A percentile compares a stretch with the other conserved stretches of the same genome.
phyloP scores from a whole-genome alignment of 208 protist genomes.

The Trypanosoma theileri region DNA sequence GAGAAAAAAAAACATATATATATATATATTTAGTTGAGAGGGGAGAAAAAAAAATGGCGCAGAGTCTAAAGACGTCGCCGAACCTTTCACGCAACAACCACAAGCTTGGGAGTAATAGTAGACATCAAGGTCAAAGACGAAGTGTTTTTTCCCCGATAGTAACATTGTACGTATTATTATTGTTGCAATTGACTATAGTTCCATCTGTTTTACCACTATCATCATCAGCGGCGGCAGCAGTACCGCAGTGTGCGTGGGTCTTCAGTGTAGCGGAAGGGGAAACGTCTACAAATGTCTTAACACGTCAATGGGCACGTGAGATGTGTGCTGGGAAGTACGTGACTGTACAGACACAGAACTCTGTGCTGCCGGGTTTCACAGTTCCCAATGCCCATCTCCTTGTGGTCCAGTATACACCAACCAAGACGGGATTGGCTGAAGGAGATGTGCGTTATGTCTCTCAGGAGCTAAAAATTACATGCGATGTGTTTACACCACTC shows the following conservation, averaged over 20 bases:
- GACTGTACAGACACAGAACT: not conserved
- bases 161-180: no score
- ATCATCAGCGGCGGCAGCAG: not conserved
- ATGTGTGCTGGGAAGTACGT: slow-evolving; percentile 24
- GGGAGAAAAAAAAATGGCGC: no score
- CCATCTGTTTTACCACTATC: no score
- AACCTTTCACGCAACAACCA: no score
- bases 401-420: slow-evolving; percentile 37
- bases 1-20: no score
- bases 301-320: not conserved
- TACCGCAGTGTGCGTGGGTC: slow-evolving; percentile 35
- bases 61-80: no score
- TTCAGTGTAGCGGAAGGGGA: slow-evolving; percentile 39
- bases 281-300: slow-evolving; percentile 7
- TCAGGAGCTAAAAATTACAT: slow-evolving; percentile 42
- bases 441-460: slow-evolving; percentile 28
- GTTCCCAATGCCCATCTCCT: slow-evolving; percentile 18
- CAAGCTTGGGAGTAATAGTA: no score
- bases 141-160: no score
- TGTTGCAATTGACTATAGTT: no score
- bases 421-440: slow-evolving; percentile 32
- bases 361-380: slow-evolving; percentile 4
- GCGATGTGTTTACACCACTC: slow-evolving; percentile 45
- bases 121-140: no score
- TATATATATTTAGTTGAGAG: no score